Base-by-base conservation (phyloP, 208 protist species). In the Leishmania gerbilli region DNA sequence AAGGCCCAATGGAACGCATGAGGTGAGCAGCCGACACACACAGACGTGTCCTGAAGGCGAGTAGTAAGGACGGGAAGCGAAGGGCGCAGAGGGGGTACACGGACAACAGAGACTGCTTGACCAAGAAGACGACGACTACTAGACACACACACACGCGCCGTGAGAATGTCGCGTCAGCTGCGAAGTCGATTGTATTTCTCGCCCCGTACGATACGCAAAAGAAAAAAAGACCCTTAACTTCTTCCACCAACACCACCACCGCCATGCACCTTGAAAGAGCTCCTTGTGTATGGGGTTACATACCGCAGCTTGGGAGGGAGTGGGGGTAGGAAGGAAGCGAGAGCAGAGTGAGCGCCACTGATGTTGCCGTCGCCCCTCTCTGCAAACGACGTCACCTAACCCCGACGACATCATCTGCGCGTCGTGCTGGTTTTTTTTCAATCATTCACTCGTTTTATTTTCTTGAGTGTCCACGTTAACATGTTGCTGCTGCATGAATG, bases 371-470 rank as follows among this genome's bases (percentile, higher is more conserved):
- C 21, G 24, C 67, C 24, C 40, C 5, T 71, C 19, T 5, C 40
- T 11, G 40, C 40, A 47, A 42, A 17, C 67, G 27, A 21, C 67
- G 19, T n/a, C 40, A 27, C 19, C 42, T 31, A 17, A 47, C 21
- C 21, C 40, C 17, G 31, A 68, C 27, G 27, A 21, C 62, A 40
- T 40, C 13, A 68, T 40, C 31, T 27, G 62, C 15, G 11, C 9
- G 31, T 68, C 31, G 15, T 68, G 62, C 17, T 68, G 21, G 0
- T 68, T 37, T 15, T 31, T 31, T 17, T 40, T 40, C 15, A 27
- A 40, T 68, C 15, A 68, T 40, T 34, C 31, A 40, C 76, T 69
- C 67, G 75, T 62, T 81, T 74, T 49, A n/a, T 24, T 21, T 76
- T 15, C 53, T 19, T 82, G n/a, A 40, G 7, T n/a, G 40, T 77